Evolutionary conservation across 2,329 filamentous ascomycete genomes (phyloP).

Genomic region (Phialocephala sp.): DNA sequence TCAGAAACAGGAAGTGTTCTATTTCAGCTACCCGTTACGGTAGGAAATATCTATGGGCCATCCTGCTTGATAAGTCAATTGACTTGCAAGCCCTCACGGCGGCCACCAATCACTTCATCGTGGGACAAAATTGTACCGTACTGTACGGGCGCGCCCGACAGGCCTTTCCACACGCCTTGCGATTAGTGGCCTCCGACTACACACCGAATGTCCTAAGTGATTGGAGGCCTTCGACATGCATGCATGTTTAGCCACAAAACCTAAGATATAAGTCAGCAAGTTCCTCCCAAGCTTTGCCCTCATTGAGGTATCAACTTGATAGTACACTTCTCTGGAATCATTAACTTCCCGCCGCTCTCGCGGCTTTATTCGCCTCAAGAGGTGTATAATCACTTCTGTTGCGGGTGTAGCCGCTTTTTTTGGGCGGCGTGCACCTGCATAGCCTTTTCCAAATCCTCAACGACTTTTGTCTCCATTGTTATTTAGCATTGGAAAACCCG

Average conservation of each 20-base stretch:
- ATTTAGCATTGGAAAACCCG: slow-evolving; percentile 4
- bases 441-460: slow-evolving; percentile 22
- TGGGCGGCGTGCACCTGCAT: slow-evolving; percentile 26
- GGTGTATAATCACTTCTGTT: slow-evolving; percentile 14
- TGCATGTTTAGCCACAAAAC: background rate
- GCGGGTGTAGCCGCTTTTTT: slow-evolving; percentile 28
- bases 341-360: slow-evolving; percentile 14
- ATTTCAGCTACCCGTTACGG: background rate
- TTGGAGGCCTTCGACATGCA: slow-evolving; percentile 10
- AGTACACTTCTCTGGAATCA: slow-evolving; percentile 5
- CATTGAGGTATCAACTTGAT: background rate
- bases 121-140: background rate
- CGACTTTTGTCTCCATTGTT: slow-evolving; percentile 26
- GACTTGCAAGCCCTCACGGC: background rate
- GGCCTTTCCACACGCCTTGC: background rate
- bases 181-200: slow-evolving; percentile 10
- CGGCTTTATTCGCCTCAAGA: slow-evolving; percentile 22
- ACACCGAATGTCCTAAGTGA: background rate
- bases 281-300: background rate
- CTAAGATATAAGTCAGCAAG: slow-evolving; percentile 18
- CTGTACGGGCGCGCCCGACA: background rate
- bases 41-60: no score
- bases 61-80: background rate
- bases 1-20: background rate
- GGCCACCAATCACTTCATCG: background rate